Evolutionary conservation across 805 yeast species (phyloP).

Genomic region (Pichia paraexigua): DNA sequence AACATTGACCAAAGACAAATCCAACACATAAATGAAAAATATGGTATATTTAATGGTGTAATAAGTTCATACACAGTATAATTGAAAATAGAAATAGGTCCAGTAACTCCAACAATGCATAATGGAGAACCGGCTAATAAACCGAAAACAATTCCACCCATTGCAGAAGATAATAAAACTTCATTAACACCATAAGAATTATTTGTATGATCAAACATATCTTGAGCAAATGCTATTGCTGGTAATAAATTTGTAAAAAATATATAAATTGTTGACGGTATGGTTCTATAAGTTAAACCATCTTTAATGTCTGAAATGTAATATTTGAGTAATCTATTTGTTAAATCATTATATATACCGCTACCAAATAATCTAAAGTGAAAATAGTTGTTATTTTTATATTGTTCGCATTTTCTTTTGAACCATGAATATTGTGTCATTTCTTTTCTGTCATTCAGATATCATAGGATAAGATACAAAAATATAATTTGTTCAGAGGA

Average conservation of each 20-base stretch:
- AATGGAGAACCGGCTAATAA: slow-evolving; percentile 82
- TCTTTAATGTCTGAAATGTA: slow-evolving; percentile 77
- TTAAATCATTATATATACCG: slow-evolving; percentile 50
- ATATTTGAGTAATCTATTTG: slow-evolving; percentile 46
- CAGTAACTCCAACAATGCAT: slow-evolving; percentile 95
- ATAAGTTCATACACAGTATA: slow-evolving; percentile 79
- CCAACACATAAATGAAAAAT: slow-evolving; percentile 95
- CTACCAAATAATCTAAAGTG: slow-evolving; percentile 28
- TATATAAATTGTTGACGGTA: slow-evolving; percentile 76
- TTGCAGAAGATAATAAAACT: slow-evolving; percentile 70
- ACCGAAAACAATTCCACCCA: slow-evolving; percentile 89
- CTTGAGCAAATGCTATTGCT: slow-evolving; percentile 94
- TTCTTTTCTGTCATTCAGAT: not conserved
- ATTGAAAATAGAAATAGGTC: slow-evolving; percentile 88
- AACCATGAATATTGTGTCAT: not conserved
- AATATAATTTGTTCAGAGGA: no score
- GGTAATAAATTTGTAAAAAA: slow-evolving; percentile 89
- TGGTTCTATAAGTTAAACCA: slow-evolving; percentile 75
- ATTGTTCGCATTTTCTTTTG: not conserved
- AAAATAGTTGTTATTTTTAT: slow-evolving; percentile 15
- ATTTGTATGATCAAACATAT: slow-evolving; percentile 87
- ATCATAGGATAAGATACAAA: not conserved
- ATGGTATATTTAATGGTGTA: slow-evolving; percentile 42
- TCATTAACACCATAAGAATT: slow-evolving; percentile 90
- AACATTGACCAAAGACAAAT: slow-evolving; percentile 84